Evolutionary conservation across 495 filamentous ascomycete genomes (phyloP).

Genomic region (Trichoderma reesei): DNA sequence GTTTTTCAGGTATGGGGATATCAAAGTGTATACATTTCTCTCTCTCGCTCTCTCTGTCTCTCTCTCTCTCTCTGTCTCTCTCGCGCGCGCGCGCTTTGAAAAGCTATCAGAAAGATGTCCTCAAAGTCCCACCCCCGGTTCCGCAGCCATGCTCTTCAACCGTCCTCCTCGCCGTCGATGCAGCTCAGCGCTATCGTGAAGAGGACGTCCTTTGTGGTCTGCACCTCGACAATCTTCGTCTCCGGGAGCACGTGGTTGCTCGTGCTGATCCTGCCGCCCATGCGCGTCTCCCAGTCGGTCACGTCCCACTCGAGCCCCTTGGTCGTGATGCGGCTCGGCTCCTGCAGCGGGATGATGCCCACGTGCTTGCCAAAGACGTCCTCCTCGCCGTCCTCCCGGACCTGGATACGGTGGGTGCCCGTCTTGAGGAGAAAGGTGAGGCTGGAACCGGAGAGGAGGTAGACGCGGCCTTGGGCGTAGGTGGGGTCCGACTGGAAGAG

Average conservation of each 20-base stretch:
- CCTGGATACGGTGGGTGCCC: conserved; percentile 59
- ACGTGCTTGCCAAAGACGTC: conserved; percentile 52
- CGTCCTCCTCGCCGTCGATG: conserved; percentile 10
- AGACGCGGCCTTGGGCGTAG: conserved; percentile 43
- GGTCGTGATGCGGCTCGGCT: conserved; percentile 63
- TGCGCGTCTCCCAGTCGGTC: conserved; percentile 62
- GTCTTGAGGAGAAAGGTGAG: conserved; percentile 67
- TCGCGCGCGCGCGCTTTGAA: background rate
- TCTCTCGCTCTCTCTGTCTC: no score
- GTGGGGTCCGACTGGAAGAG: conserved; percentile 40
- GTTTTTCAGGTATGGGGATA: background rate
- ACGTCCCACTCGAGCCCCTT: conserved; percentile 87
- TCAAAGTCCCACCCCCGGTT: background rate
- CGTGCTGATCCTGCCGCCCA: conserved; percentile 80
- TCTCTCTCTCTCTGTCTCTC: no score
- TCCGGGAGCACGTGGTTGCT: conserved; percentile 70
- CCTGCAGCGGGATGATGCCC: conserved; percentile 76
- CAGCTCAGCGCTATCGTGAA: conserved; percentile 71
- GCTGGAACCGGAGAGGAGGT: conserved; percentile 66
- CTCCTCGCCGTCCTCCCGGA: conserved; percentile 38
- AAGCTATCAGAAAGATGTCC: background rate
- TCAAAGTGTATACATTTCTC: background rate
- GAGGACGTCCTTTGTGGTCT: conserved; percentile 59
- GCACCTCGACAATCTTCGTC: conserved; percentile 43
- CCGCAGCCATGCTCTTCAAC: background rate